Conservation (phyloP, 2,329 filamentous ascomycete genomes). For the Alternaria postmessia region DNA sequence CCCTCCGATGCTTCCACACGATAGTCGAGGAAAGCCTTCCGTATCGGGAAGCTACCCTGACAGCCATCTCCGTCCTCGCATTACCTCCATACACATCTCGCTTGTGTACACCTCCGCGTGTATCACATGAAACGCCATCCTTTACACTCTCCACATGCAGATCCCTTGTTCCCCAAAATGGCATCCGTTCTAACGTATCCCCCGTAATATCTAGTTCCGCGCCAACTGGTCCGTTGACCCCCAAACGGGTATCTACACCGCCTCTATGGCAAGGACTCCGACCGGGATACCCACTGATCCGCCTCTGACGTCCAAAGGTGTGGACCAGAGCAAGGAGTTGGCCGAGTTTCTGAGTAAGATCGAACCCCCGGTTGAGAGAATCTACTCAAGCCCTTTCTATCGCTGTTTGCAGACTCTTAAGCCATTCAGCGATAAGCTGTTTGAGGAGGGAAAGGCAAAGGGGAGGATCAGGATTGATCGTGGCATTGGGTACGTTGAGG, state of each 20-base stretch:
- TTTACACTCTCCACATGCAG: not conserved
- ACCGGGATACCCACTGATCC: conserved; percentile 90
- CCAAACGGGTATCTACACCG: conserved; percentile 77
- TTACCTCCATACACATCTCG: conserved; percentile 7
- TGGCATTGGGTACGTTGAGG: conserved; percentile 58
- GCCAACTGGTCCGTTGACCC: conserved; percentile 88
- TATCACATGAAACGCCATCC: conserved; percentile 13
- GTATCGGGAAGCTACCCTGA: conserved; percentile 11
- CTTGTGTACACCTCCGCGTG: conserved; percentile 10
- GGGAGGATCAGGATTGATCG: conserved; percentile 61
- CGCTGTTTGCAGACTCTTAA: conserved; percentile 52
- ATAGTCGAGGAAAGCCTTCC: conserved; percentile 17
- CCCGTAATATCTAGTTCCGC: conserved; percentile 69
- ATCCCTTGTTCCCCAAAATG: conserved; percentile 17
- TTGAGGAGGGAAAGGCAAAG: conserved; percentile 38
- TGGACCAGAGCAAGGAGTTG: conserved; percentile 82
- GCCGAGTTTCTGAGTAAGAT: conserved; percentile 68
- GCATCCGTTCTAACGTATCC: conserved; percentile 29
- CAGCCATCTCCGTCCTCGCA: conserved; percentile 17
- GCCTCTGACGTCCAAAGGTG: conserved; percentile 84
- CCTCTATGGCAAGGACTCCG: conserved; percentile 71
- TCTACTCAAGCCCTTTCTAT: conserved; percentile 69
- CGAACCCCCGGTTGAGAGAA: conserved; percentile 72
- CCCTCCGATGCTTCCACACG: conserved; percentile 18
- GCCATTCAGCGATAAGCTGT: conserved; percentile 48